Percentiles rank a stretch among this genome's conserved stretches.
Evolutionary conservation across 352 stramenopile species (phyloP).

Genomic region (Blastocystis sp.): DNA sequence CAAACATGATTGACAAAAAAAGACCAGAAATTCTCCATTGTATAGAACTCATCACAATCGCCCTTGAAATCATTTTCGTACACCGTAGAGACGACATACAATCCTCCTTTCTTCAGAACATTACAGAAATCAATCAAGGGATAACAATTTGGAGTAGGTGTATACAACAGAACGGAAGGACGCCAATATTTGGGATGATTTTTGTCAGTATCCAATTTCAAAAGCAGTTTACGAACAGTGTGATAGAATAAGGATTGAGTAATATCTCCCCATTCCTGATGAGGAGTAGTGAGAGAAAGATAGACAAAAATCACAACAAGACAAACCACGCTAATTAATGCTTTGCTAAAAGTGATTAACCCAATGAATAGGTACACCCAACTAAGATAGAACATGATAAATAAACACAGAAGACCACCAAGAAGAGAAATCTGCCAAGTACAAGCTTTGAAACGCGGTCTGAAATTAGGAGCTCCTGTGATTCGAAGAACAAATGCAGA

Average conservation of each 20-base stretch:
- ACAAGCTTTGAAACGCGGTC: constrained; percentile 72
- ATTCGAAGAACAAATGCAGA: constrained; percentile 74
- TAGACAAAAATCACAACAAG: constrained; percentile 72
- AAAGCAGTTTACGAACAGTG: constrained; percentile 74
- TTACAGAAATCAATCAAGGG: constrained; percentile 70
- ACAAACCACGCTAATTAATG: constrained; percentile 69
- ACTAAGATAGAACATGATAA: constrained; percentile 74
- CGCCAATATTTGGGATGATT: constrained; percentile 75
- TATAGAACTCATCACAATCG: constrained; percentile 64
- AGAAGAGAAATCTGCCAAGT: constrained; percentile 71
- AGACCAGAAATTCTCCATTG: constrained; percentile 65
- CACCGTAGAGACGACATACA: constrained; percentile 73
- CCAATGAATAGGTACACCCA: background rate
- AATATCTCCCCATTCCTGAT: constrained; percentile 72
- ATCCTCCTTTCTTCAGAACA: constrained; percentile 74
- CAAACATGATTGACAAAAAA: constrained; percentile 59
- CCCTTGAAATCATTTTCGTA: constrained; percentile 63
- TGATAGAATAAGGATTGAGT: constrained; percentile 78
- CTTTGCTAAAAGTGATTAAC: constrained; percentile 61
- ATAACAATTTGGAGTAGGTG: constrained; percentile 65
- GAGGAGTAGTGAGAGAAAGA: constrained; percentile 70
- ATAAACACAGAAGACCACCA: constrained; percentile 70
- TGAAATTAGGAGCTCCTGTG: constrained; percentile 75
- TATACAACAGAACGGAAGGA: constrained; percentile 72
- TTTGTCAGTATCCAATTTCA: constrained; percentile 71